Evolutionary conservation across 2,329 filamentous ascomycete genomes (phyloP).

Genomic region (Leptographium wingfieldii): DNA sequence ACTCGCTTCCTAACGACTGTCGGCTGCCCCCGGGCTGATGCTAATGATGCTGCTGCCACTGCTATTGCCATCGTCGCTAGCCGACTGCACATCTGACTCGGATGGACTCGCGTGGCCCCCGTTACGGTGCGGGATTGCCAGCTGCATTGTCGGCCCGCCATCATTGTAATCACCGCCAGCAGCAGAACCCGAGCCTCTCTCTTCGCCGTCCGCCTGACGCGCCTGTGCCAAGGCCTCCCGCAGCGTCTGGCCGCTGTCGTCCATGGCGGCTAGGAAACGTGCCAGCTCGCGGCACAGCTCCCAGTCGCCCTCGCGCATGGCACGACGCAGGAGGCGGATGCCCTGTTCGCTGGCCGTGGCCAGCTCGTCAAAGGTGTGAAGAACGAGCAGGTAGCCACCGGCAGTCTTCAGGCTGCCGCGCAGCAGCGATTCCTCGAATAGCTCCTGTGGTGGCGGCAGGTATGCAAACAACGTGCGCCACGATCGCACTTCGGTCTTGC

Average conservation of each 20-base stretch:
- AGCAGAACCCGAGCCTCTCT: conserved; percentile 9
- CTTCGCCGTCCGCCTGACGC: not conserved
- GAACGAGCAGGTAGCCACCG: conserved; percentile 86
- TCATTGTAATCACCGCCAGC: not conserved
- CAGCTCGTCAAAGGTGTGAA: conserved; percentile 70
- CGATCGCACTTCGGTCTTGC: conserved; percentile 89
- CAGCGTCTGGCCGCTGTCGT: conserved; percentile 72
- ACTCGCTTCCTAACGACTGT: not conserved
- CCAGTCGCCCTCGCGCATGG: conserved; percentile 81
- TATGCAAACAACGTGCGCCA: conserved; percentile 92
- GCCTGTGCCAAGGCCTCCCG: conserved; percentile 56
- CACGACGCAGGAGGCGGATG: conserved; percentile 66
- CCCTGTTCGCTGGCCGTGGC: conserved; percentile 61
- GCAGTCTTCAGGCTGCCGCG: conserved; percentile 85
- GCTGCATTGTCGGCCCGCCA: conserved; percentile 11
- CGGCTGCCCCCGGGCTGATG: not conserved
- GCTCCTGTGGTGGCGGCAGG: conserved; percentile 74
- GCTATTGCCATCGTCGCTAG: conserved; percentile 11
- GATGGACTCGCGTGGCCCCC: conserved; percentile 5
- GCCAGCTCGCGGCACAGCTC: conserved; percentile 91
- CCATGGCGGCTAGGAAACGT: conserved; percentile 85
- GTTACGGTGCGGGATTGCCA: conserved; percentile 17
- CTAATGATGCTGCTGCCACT: not conserved
- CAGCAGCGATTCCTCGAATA: conserved; percentile 86
- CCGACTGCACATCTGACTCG: conserved; percentile 10